Conservation (phyloP, 257 asterid genomes). For the Petunia axillaris region DNA sequence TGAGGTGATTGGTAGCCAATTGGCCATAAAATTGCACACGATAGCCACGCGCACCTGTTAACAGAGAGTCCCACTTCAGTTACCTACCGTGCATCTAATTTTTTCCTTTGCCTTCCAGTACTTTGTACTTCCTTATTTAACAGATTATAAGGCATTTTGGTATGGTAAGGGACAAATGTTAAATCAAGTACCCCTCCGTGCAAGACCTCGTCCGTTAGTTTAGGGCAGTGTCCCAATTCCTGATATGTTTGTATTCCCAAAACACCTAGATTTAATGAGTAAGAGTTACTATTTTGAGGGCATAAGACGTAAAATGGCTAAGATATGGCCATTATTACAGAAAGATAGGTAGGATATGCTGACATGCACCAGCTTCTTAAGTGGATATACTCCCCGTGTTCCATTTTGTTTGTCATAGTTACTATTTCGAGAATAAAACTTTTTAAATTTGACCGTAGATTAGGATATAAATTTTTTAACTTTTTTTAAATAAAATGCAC, state of each 20-base stretch:
- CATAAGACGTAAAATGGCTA: constrained; percentile 36
- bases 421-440: too few species aligned
- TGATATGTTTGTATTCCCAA: constrained; percentile 11
- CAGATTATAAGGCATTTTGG: constrained; percentile 33
- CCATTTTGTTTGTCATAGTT: neutral
- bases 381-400: constrained; percentile 43
- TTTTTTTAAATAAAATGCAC: too few species aligned
- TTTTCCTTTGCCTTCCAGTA: constrained; percentile 32
- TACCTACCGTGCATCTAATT: constrained; percentile 40
- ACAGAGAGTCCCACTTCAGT: constrained; percentile 39
- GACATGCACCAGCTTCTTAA: constrained; percentile 53
- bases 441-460: too few species aligned
- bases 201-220: constrained; percentile 54
- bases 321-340: constrained; percentile 46
- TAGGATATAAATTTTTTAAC: too few species aligned
- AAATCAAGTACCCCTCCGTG: constrained; percentile 54
- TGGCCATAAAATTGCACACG: constrained; percentile 37
- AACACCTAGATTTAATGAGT: constrained; percentile 25
- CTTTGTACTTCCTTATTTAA: constrained; percentile 31
- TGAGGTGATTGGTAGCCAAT: constrained; percentile 54
- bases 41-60: constrained; percentile 52
- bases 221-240: constrained; percentile 48
- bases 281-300: constrained; percentile 33
- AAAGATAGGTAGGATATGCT: constrained; percentile 65
- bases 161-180: constrained; percentile 51